Conservation (phyloP, 2,329 filamentous ascomycete genomes). For the Aaosphaeria pasadenensis region DNA sequence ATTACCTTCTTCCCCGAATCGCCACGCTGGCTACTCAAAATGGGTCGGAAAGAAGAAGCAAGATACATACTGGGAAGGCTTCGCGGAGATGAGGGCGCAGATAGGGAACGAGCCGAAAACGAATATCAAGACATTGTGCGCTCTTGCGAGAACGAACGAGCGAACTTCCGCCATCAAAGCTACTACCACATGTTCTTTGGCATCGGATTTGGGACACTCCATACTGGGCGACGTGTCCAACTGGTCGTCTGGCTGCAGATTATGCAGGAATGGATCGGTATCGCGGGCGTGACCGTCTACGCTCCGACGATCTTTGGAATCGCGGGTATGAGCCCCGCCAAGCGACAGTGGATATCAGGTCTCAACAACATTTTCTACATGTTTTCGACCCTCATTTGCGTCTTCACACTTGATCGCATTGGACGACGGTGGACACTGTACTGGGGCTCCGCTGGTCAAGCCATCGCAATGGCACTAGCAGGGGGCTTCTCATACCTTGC, state of each 20-base stretch:
- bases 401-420: constrained; percentile 68
- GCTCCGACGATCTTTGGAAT: constrained; percentile 61
- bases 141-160: constrained; percentile 57
- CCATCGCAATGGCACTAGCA: constrained; percentile 7
- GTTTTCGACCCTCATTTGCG: constrained; percentile 65
- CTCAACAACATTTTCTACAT: constrained; percentile 55
- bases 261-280: constrained; percentile 68
- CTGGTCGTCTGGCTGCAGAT: constrained; percentile 71
- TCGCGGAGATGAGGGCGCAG: constrained; percentile 56
- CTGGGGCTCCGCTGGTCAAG: constrained; percentile 24
- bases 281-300: constrained; percentile 63
- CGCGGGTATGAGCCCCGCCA: constrained; percentile 58
- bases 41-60: constrained; percentile 64
- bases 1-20: constrained; percentile 71
- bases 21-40: constrained; percentile 65
- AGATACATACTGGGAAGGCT: constrained; percentile 63
- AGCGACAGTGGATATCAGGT: constrained; percentile 42
- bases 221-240: constrained; percentile 65
- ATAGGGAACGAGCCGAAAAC: constrained; percentile 40
- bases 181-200: constrained; percentile 68
- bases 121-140: constrained; percentile 67
- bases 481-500: not conserved
- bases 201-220: constrained; percentile 61
- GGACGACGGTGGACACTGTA: constrained; percentile 59
- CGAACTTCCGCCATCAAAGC: constrained; percentile 50